A percentile compares a stretch with the other conserved stretches of the same genome.
These are phyloP conservation scores for Betula pendula DNA, from an alignment of 306 rosid genomes.

Conservation along the genomic window DNA sequence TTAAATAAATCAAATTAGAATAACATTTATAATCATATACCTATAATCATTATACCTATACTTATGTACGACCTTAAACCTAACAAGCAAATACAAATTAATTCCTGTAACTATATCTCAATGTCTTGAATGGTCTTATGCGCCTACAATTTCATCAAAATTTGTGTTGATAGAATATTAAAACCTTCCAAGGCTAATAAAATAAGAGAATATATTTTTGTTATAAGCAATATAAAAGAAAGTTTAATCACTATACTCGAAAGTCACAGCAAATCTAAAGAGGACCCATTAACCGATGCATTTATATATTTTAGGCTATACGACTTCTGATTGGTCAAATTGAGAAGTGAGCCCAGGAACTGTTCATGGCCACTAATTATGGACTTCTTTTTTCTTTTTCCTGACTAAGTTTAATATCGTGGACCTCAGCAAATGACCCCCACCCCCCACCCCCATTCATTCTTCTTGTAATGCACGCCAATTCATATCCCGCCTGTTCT, in stretches of 20 bases:
- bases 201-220: neutral
- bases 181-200: neutral
- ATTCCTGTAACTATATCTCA: neutral
- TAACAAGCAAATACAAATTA: no score
- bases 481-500: neutral
- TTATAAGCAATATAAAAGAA: no score
- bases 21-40: no score
- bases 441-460: neutral
- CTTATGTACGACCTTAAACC: no score
- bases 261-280: neutral
- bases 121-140: neutral
- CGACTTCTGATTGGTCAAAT: neutral
- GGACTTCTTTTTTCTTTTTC: neutral
- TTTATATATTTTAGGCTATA: neutral
- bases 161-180: neutral
- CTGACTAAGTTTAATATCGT: neutral
- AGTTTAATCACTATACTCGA: neutral
- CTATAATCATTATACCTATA: no score
- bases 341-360: neutral
- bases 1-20: no score
- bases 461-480: conserved; percentile 5
- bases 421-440: neutral
- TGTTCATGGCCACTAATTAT: neutral
- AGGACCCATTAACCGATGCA: conserved; percentile 1
- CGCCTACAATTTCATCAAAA: neutral